Evolutionary conservation across 1,284 basidiomycete species (phyloP), one percentile per base, ranked within the genome.

Genomic region (Peniophora sp.): DNA sequence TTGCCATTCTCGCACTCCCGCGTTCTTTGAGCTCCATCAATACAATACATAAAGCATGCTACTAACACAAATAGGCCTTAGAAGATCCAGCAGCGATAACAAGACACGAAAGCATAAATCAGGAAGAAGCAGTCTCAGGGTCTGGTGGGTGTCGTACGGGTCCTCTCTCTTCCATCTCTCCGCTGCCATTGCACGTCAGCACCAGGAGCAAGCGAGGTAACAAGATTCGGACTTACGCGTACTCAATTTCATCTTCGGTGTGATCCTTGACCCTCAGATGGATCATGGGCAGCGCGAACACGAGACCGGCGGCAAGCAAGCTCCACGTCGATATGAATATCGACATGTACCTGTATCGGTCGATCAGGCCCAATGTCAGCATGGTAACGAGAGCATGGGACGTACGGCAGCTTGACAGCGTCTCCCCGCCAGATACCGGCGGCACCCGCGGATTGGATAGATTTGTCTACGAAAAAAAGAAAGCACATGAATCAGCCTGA

Each of bases 251-350:
- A 6, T 57, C 56, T 12, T 64, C 64, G 3, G 65, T 65, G 56
- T 66, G 60, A 42, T 73, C 65, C 48, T 63, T 64, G 15, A 73
- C 71, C 15, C 72, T 67, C 57, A 66, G 62, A 55, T 71, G 63
- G 42, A 74, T 68, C 72, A 74, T 73, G n/a, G 72, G 72, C n/a
- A 73, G 60, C 3, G 69, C 68, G 48, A 67, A 71, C 49, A 73
- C 45, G 12, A 74, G 64, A 6, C 72, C 72, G 0, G 61, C 69
- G 35, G 67, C 64, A 46, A 73, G 66, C 3, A 74, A 64, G 1
- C 60, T 65, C 72, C 72, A 74, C 5, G 72, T 74, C 27, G 70
- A 71, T 50, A 68, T 57, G 56, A 73, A 72, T 37, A 73, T 66
- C 57, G 66, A 71, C 69, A 72, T 70, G 55, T 62, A 72, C 44